Evolutionary conservation across 1,284 basidiomycete genomes (phyloP), one percentile per base, ranked within the genome.

Genomic region (Phylloboletellus chloephorus): DNA sequence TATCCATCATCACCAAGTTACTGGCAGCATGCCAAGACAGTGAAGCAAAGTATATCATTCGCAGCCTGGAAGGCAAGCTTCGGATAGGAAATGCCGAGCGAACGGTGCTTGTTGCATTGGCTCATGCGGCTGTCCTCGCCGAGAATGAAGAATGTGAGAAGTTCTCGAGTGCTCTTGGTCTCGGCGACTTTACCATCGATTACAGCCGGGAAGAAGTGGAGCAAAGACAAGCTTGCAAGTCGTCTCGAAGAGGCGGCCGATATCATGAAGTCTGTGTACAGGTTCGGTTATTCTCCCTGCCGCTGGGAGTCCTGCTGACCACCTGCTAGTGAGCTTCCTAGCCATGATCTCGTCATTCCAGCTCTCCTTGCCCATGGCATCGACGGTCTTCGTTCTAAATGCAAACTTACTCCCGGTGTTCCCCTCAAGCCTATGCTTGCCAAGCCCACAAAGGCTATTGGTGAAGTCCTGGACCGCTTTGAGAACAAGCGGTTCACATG

Each of bases 391-490:
- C 73, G 70, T 10, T 76, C 79, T 11, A 71, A 73, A 43, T 98
- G 96, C 72, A 93, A 89, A 62, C 78, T 99, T 21, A 95, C 90
- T 4, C 94, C 96, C 5, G 91, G 92, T 52, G 84, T 98, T 4
- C 96, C 96, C 1, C 74, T 99, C 30, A 99, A 99, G 60, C 96
- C 96, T 6, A 99, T 99, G 96, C 73, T 99, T 39, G 96, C 96
- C n/a, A 98, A 98, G 66, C 96, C 96, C 3, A 98, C 96, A 0
- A 98, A 98, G 64, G 95, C 95, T 0, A 98, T 99, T 52, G 84
- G 88, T n/a, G 96, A 98, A 65, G 95, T 99, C 5, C 76, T 99
- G 15, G 95, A 99, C 66, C 75, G 94, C 36, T 99, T 98, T 57
- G 96, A 99, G 64, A 84, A 82, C 56, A 93, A 94, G 64, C 78